A percentile compares a stretch with the other conserved stretches of the same genome.
Conservation (phyloP, 2,329 filamentous ascomycete genomes). For the Pyricularia pennisetigena region DNA sequence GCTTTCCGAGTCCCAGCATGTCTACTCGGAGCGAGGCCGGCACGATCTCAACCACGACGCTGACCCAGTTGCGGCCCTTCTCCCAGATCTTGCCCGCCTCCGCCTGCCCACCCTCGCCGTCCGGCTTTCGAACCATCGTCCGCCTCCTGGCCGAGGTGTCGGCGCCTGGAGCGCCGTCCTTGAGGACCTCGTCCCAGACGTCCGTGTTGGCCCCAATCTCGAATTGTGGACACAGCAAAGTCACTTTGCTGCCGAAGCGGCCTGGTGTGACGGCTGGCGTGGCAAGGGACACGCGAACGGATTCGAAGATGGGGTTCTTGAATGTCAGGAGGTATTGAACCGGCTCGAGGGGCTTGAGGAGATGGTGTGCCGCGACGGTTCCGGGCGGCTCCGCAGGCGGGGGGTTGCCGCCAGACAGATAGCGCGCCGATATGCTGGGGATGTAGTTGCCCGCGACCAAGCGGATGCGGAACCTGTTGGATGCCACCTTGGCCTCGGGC, state of each 20-base stretch:
- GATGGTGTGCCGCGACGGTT: constrained; percentile 12
- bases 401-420: constrained; percentile 12
- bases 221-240: constrained; percentile 88
- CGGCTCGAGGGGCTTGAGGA: constrained; percentile 48
- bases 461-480: constrained; percentile 85
- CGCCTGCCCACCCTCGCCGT: constrained; percentile 32
- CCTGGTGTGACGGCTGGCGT: constrained; percentile 74
- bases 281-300: constrained; percentile 76
- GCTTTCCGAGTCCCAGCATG: constrained; percentile 16
- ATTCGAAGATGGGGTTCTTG: constrained; percentile 89
- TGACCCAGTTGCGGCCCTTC: constrained; percentile 86
- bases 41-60: constrained; percentile 83
- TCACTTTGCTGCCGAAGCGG: constrained; percentile 68
- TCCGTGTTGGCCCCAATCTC: constrained; percentile 88
- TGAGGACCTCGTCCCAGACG: constrained; percentile 79
- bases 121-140: constrained; percentile 12
- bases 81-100: constrained; percentile 98
- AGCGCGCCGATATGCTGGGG: constrained; percentile 64
- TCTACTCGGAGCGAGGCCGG: constrained; percentile 44
- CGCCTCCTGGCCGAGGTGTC: background rate
- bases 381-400: constrained; percentile 5
- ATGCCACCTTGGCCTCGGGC: constrained; percentile 82
- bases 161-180: constrained; percentile 25
- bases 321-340: constrained; percentile 82
- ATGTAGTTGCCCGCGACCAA: constrained; percentile 84